Conservation (phyloP, 176 grass and related monocot species). For the Rhynchospora pubera region DNA sequence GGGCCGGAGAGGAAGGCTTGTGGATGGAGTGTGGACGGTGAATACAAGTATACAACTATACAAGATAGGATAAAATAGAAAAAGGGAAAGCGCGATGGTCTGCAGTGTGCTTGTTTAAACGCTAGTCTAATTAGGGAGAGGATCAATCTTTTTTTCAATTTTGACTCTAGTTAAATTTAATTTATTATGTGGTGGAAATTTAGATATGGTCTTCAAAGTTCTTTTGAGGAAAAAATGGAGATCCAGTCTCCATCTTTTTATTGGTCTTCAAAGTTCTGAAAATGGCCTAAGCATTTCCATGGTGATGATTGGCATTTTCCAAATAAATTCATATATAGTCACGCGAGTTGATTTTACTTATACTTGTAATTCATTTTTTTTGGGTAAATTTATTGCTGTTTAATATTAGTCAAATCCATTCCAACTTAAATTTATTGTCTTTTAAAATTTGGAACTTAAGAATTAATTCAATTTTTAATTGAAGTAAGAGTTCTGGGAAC, state of each 20-base stretch:
- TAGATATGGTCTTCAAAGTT: background rate
- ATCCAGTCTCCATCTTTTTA: too few species aligned
- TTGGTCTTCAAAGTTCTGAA: background rate
- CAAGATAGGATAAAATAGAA: background rate
- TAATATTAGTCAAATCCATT: background rate
- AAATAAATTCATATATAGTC: too few species aligned
- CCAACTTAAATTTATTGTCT: background rate
- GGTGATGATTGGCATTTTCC: too few species aligned
- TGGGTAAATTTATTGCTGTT: too few species aligned
- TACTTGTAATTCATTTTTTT: too few species aligned
- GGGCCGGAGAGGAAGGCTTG: background rate
- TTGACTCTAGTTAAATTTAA: too few species aligned
- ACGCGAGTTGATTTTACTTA: too few species aligned
- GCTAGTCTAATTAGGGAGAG: background rate
- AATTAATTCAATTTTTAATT: too few species aligned
- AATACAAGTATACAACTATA: too few species aligned
- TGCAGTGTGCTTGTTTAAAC: background rate
- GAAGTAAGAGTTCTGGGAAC: too few species aligned
- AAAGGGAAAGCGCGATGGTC: background rate
- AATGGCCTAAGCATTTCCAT: background rate
- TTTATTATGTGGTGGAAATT: background rate
- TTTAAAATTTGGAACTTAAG: too few species aligned
- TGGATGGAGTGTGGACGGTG: slow-evolving; percentile 5
- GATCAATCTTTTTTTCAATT: background rate
- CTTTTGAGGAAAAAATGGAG: too few species aligned